Percentiles rank a stretch among this genome's conserved stretches.
These are phyloP conservation scores for Aureobasidium namibiae DNA, from an alignment of 2,329 filamentous ascomycete genomes.

Conservation along the genomic window DNA sequence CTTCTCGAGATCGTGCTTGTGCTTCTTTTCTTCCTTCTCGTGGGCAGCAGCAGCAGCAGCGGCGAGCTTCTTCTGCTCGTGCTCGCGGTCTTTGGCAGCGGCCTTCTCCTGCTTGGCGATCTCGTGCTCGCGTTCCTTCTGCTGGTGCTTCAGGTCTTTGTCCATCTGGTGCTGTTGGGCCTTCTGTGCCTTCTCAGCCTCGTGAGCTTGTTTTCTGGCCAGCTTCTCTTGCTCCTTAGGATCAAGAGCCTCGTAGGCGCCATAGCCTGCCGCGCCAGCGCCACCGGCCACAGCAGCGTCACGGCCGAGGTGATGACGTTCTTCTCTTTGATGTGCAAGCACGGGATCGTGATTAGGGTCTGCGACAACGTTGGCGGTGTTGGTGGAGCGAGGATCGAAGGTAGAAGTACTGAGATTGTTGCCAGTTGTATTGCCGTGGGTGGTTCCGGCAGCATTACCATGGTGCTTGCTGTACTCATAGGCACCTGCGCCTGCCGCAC, in stretches of 20 bases:
- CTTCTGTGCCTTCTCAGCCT: constrained; percentile 21
- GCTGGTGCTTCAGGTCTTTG: constrained; percentile 21
- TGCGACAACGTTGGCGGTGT: constrained; percentile 19
- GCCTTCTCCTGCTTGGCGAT: constrained; percentile 15
- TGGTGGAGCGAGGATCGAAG: constrained; percentile 21
- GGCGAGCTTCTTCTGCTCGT: constrained; percentile 12
- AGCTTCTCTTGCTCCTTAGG: constrained; percentile 24
- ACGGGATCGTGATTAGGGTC: constrained; percentile 17
- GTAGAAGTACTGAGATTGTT: constrained; percentile 20
- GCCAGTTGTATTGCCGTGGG: too few species aligned
- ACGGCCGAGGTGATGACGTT: constrained; percentile 20
- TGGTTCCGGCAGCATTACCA: too few species aligned
- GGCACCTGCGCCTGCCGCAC: constrained; percentile 20
- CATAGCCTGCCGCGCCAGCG: constrained; percentile 19
- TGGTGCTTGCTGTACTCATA: constrained; percentile 19
- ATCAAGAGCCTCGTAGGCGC: constrained; percentile 22
- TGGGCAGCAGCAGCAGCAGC: neutral
- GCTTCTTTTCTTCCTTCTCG: constrained; percentile 20
- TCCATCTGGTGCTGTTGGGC: constrained; percentile 17
- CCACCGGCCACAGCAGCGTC: constrained; percentile 23
- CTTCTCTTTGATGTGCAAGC: constrained; percentile 1
- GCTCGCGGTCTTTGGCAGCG: neutral
- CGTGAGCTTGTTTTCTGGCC: constrained; percentile 17
- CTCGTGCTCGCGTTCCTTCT: constrained; percentile 23
- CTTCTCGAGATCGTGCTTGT: constrained; percentile 20